phyloP scores from a whole-genome alignment of 2,329 filamentous ascomycete genomes.

The Aspergillus quadricinctus region DNA sequence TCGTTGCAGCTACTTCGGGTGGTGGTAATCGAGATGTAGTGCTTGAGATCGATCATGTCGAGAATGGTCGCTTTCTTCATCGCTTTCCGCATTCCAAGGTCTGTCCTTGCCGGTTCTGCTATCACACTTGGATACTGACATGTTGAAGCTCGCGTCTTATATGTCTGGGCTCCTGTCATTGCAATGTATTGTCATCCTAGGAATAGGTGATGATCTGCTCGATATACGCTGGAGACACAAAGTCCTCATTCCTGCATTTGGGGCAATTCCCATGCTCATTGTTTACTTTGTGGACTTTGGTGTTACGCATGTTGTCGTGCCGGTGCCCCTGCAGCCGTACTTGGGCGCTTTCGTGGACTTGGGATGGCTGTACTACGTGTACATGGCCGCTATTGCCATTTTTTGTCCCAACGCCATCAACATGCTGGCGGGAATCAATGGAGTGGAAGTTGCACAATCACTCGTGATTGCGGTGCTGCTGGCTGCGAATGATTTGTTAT shows the following conservation, averaged over 20 bases:
- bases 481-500: conserved; percentile 80
- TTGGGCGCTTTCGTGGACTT: conserved; percentile 82
- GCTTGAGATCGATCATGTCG: conserved; percentile 65
- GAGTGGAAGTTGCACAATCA: conserved; percentile 93
- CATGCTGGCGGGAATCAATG: conserved; percentile 98
- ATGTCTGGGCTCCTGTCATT: conserved; percentile 90
- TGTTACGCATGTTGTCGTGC: conserved; percentile 91
- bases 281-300: conserved; percentile 99
- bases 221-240: conserved; percentile 99
- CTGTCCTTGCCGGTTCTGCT: conserved; percentile 1
- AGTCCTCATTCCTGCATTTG: conserved; percentile 93
- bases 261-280: conserved; percentile 86
- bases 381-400: conserved; percentile 95
- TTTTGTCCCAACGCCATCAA: conserved; percentile 99
- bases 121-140: background rate
- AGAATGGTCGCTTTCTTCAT: conserved; percentile 81
- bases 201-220: conserved; percentile 92
- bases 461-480: conserved; percentile 83
- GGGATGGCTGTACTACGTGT: conserved; percentile 80
- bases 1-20: conserved; percentile 89
- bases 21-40: conserved; percentile 88
- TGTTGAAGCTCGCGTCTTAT: conserved; percentile 76
- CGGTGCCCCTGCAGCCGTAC: conserved; percentile 76
- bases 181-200: conserved; percentile 84
- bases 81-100: conserved; percentile 94